phyloP scores from a whole-genome alignment of 345 rosid genomes.

The Carallia brachiata region DNA sequence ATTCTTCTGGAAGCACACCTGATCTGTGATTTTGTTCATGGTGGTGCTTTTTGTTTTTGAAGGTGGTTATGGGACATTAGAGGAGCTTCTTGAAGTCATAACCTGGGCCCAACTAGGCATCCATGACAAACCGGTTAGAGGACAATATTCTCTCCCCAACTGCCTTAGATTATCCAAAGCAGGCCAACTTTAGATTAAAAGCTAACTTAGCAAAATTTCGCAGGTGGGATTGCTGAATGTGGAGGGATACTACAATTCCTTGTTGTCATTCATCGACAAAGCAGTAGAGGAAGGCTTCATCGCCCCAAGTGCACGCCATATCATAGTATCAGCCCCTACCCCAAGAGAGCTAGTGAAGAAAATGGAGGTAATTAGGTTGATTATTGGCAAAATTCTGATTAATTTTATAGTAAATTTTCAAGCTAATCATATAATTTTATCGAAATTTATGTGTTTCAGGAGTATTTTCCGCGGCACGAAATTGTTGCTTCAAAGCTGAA shows the following conservation, averaged over 20 bases:
- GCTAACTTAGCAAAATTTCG: background rate
- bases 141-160: background rate
- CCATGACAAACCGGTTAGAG: conserved; percentile 35
- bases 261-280: conserved; percentile 32
- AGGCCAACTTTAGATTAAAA: background rate
- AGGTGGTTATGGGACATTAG: conserved; percentile 38
- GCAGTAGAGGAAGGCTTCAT: conserved; percentile 37
- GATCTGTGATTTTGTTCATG: background rate
- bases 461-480: conserved; percentile 70
- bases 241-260: conserved; percentile 33
- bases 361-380: conserved; percentile 25
- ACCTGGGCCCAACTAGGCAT: conserved; percentile 39
- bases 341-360: conserved; percentile 32
- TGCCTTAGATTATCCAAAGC: too few relatives aligned
- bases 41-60: background rate
- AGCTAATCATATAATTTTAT: background rate
- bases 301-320: conserved; percentile 30
- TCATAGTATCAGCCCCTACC: conserved; percentile 28
- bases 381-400: background rate
- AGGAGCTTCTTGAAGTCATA: conserved; percentile 37
- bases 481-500: conserved; percentile 68
- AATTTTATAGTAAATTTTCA: background rate
- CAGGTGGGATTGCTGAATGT: conserved; percentile 36
- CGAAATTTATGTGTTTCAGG: conserved; percentile 33
- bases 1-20: too few relatives aligned